Evolutionary conservation across 257 asterid genomes (phyloP), one percentile per base, ranked within the genome.

Genomic region (Solanum medicagineum): DNA sequence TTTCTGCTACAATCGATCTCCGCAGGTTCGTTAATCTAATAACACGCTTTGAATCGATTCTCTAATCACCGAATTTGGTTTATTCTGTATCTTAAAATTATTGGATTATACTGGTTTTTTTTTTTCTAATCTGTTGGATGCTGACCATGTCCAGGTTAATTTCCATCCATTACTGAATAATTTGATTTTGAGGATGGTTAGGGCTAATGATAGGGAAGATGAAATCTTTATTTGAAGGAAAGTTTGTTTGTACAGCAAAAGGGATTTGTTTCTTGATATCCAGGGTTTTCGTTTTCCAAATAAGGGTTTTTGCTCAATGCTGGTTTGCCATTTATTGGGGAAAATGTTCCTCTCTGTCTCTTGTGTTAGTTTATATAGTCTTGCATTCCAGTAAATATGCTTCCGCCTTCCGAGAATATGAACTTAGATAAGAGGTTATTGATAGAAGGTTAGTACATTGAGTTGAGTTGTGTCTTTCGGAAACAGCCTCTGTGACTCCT

Each of bases 141-240:
- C 63, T 86, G 22, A 87, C 87, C 66, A 95, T 89, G 95, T 80
- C 87, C 89, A 91, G 93, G 97, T 90, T 87, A 65, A 84, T 83
- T 90, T 85, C 85, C 26, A 66, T 79, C 85, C 26, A 66, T 79
- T 81, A 59, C 74, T 71, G 62, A n/a, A 24, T 70, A 68, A 70
- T 84, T 77, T 81, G 85, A 74, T 70, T 87, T 65, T 85, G 85
- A 53, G 15, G 65, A 26, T 53, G 45, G 10, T 53, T 53, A 79
- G 4, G 83, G 83, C 17, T 79, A 9, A 29, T 10, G 47, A 26
- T 79, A 53, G 19, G 83, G n/a, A 51, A 79, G 26, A 51, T 53
- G 65, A 53, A 16, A 53, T 24, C 42, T 49, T 75, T 75, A 75
- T 14, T 24, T 14, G 82, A 49, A 75, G 15, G 24, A 4, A 75